Percentiles rank a stretch among this genome's conserved stretches.
Conservation (phyloP, 805 yeast genomes). For the Candida oleophila region DNA sequence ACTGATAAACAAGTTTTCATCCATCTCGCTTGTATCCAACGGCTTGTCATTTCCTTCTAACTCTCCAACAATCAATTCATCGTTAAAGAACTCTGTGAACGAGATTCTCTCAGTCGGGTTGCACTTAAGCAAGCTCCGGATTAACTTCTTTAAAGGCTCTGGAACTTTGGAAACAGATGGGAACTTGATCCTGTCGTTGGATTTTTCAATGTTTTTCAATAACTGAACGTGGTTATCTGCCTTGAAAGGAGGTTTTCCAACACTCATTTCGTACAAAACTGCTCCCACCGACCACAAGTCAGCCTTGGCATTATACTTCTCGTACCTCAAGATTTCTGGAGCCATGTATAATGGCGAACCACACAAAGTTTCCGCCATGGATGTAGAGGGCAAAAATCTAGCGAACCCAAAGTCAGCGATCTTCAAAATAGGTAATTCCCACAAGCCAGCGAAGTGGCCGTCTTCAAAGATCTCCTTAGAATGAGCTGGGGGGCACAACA, state of each 20-base stretch:
- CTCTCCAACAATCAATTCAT: slow-evolving; percentile 60
- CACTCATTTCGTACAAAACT: slow-evolving; percentile 90
- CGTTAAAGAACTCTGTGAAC: slow-evolving; percentile 81
- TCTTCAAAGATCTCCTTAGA: slow-evolving; percentile 59
- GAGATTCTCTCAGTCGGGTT: slow-evolving; percentile 87
- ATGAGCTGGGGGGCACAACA: slow-evolving; percentile 79
- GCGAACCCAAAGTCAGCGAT: slow-evolving; percentile 99
- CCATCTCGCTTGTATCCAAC: slow-evolving; percentile 63
- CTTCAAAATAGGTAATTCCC: slow-evolving; percentile 87
- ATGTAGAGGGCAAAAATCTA: slow-evolving; percentile 85
- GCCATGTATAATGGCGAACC: slow-evolving; percentile 99
- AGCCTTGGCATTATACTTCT: slow-evolving; percentile 95
- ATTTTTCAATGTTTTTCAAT: slow-evolving; percentile 77
- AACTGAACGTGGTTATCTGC: slow-evolving; percentile 93
- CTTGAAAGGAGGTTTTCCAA: slow-evolving; percentile 94
- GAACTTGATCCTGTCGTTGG: slow-evolving; percentile 75
- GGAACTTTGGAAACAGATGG: slow-evolving; percentile 69
- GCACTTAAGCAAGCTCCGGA: slow-evolving; percentile 73
- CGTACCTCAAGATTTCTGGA: slow-evolving; percentile 91
- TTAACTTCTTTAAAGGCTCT: slow-evolving; percentile 63
- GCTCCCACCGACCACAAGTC: slow-evolving; percentile 99
- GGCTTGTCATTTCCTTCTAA: slow-evolving; percentile 55
- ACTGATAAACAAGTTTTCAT: slow-evolving; percentile 79
- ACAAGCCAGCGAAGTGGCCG: slow-evolving; percentile 66
- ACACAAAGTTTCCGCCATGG: slow-evolving; percentile 95